Evolutionary conservation across 306 rosid species (phyloP), one percentile per base, ranked within the genome.

Genomic region (Rosa multiflora): DNA sequence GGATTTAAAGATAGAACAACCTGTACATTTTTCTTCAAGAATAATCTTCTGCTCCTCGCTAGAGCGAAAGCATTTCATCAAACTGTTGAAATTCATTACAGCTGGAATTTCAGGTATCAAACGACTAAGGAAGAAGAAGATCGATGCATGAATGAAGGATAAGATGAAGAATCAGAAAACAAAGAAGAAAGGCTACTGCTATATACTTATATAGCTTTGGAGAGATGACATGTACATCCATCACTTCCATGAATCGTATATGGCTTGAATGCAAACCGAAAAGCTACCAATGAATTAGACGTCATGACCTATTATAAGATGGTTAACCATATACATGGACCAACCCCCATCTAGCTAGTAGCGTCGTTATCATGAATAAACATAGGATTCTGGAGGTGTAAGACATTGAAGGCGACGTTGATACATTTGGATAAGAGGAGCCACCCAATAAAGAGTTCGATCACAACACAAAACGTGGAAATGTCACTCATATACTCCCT

Each of bases 321-420:
- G 64, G 11, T 52, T 37, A 72, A 72, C 35, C 44, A 52, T 26
- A 52, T 29, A 10, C 35, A 73, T 11, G 49, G 66, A 52, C 49
- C 49, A 73, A 53, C n/a, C 26, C 21, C 39, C 29, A 10, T 9
- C 15, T 72, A 39, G 76, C 8, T 72, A 21, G 76, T 73, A 73
- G 43, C 40, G 76, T 73, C 64, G 14, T 73, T 18, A 20, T 73
- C 64, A n/a, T 11, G 49, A 73, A 52, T 52, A 5, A 35, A 73
- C 35, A 4, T 52, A 51, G 43, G 76, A 37, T 53, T 10, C 18
- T 6, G 10, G 42, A 63, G 18, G 40, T 63, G 8, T 63, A 12
- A 14, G 43, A 63, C 69, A 59, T 39, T 32, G 10, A 23, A 73
- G 62, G 48, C 37, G 69, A 55, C 55, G 85, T 73, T 73, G 85